Percentiles rank a stretch among this genome's conserved stretches.
Evolutionary conservation across 257 asterid genomes (phyloP).

Genomic region (Solanum gandarillasii): DNA sequence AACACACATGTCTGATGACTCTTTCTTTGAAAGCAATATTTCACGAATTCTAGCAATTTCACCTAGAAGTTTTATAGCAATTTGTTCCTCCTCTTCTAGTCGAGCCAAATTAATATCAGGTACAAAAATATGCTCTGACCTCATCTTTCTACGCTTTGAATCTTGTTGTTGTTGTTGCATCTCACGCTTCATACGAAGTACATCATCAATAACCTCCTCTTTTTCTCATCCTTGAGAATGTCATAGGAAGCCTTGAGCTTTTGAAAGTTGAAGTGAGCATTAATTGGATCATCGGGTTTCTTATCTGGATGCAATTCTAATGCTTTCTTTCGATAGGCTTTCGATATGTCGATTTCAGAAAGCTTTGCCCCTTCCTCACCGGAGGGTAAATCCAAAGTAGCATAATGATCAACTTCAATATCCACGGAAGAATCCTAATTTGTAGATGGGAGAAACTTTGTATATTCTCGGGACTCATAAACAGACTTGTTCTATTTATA

Average conservation of each 20-base stretch:
- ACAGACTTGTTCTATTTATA: not conserved
- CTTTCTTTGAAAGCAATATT: not conserved
- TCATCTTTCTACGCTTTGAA: not conserved
- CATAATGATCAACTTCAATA: constrained; percentile 24
- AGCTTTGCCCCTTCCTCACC: constrained; percentile 51
- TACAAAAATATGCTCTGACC: not conserved
- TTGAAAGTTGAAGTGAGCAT: constrained; percentile 40
- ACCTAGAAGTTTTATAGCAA: not conserved
- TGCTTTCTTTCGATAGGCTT: constrained; percentile 44
- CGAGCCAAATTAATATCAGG: not conserved
- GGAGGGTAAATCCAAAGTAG: constrained; percentile 22
- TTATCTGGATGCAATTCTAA: constrained; percentile 65
- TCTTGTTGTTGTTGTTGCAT: constrained; percentile 5
- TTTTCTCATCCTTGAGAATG: constrained; percentile 42
- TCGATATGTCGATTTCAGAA: constrained; percentile 39
- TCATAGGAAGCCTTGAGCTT: constrained; percentile 42
- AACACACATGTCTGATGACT: not conserved
- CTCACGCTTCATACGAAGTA: constrained; percentile 6
- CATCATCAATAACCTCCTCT: constrained; percentile 44
- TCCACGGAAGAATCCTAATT: constrained; percentile 25
- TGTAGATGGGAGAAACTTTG: not conserved
- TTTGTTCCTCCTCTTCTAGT: not conserved
- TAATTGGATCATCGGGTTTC: constrained; percentile 41
- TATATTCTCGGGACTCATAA: not conserved
- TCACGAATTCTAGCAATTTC: not conserved